These are phyloP conservation scores for Tephrocybe sp. DNA, from an alignment of 768 basidiomycete species.

Conservation along the genomic window DNA sequence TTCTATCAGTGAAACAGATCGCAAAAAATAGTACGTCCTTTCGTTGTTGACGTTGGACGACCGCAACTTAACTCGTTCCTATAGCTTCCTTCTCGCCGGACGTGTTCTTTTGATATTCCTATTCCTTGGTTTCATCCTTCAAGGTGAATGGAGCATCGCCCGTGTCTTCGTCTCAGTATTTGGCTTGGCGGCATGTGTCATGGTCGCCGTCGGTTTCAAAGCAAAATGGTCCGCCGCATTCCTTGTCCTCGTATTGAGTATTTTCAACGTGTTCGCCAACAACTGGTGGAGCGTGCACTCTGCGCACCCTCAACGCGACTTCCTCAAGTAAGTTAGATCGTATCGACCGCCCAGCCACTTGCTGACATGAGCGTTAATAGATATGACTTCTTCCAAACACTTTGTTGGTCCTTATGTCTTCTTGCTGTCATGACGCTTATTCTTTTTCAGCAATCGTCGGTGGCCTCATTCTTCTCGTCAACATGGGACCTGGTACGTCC, in stretches of 20 bases:
- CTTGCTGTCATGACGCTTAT: slow-evolving; percentile 5
- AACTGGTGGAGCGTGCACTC: slow-evolving; percentile 97
- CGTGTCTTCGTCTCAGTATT: slow-evolving; percentile 87
- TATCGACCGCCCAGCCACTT: neutral
- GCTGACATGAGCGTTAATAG: slow-evolving; percentile 38
- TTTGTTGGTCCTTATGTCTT: too few species aligned
- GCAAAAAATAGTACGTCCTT: slow-evolving; percentile 89
- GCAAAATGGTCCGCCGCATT: slow-evolving; percentile 98
- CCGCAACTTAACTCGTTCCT: neutral
- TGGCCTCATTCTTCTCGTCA: slow-evolving; percentile 94
- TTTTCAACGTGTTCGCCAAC: slow-evolving; percentile 98
- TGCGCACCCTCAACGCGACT: slow-evolving; percentile 93
- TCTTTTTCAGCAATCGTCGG: slow-evolving; percentile 77
- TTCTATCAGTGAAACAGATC: slow-evolving; percentile 87
- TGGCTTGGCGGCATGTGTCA: slow-evolving; percentile 88
- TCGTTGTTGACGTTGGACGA: neutral
- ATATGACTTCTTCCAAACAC: slow-evolving; percentile 99
- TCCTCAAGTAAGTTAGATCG: slow-evolving; percentile 79
- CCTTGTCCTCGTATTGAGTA: slow-evolving; percentile 85
- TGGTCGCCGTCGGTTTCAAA: slow-evolving; percentile 99
- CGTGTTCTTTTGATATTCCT: slow-evolving; percentile 98
- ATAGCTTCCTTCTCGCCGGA: slow-evolving; percentile 94
- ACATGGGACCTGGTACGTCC: slow-evolving; percentile 89
- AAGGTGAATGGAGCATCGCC: slow-evolving; percentile 86
- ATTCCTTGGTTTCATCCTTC: slow-evolving; percentile 96